These are phyloP conservation scores for Podosphaera leucotricha DNA, from an alignment of 2,329 filamentous ascomycete species.

Conservation along the genomic window DNA sequence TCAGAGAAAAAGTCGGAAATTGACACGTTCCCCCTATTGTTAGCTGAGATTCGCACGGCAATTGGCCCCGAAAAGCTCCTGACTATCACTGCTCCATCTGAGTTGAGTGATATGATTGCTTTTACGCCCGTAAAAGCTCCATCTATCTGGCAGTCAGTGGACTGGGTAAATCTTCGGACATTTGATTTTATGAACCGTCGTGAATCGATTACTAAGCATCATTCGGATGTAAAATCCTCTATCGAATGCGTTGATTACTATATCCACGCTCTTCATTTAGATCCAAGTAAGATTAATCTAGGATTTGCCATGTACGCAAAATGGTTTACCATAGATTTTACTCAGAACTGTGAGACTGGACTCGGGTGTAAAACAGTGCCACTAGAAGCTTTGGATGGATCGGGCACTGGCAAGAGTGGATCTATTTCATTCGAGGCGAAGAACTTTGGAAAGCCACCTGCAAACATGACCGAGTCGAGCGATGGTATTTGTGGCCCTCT, in stretches of 20 bases:
- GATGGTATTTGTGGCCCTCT: not conserved
- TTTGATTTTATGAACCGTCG: conserved; percentile 51
- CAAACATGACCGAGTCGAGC: not conserved
- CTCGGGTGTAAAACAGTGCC: conserved; percentile 30
- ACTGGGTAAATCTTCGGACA: conserved; percentile 47
- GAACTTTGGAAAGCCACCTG: not conserved
- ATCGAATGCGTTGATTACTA: conserved; percentile 33
- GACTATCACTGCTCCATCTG: conserved; percentile 43
- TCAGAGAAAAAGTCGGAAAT: conserved; percentile 35
- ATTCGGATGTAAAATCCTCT: conserved; percentile 34
- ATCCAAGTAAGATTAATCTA: conserved; percentile 29
- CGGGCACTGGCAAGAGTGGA: not conserved
- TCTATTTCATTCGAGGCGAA: not conserved
- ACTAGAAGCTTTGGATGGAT: conserved; percentile 28
- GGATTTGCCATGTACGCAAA: conserved; percentile 46
- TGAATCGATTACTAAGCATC: conserved; percentile 37
- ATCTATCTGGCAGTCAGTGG: conserved; percentile 31
- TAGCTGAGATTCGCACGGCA: conserved; percentile 30
- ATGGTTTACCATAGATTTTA: conserved; percentile 29
- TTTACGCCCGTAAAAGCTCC: conserved; percentile 35
- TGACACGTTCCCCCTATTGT: conserved; percentile 34
- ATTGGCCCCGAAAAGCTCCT: conserved; percentile 34
- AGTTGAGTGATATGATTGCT: conserved; percentile 41
- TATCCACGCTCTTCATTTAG: conserved; percentile 15
- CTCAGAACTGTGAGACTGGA: conserved; percentile 15